phyloP scores from a whole-genome alignment of 495 filamentous ascomycete genomes.

The Umbilicaria muhlenbergii region DNA sequence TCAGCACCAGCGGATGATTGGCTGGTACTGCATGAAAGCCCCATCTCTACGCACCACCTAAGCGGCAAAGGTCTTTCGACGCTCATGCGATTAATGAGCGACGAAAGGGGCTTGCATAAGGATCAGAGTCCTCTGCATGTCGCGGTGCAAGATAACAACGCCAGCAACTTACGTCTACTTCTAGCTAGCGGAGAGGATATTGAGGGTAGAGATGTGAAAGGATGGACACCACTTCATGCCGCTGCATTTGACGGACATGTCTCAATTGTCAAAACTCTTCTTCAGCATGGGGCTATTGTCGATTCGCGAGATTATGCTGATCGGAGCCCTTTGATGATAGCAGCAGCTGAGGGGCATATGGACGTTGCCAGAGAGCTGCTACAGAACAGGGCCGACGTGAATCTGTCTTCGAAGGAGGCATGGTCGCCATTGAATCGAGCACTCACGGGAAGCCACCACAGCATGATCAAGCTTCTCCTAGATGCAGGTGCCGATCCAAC shows the following conservation, averaged over 20 bases:
- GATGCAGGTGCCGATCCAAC: not conserved
- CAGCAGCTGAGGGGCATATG: not conserved
- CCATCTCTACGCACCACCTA: too few relatives aligned
- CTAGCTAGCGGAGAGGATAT: too few relatives aligned
- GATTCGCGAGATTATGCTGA: not conserved
- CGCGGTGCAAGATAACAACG: too few relatives aligned
- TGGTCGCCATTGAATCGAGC: not conserved
- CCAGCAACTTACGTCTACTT: too few relatives aligned
- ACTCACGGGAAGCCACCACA: not conserved
- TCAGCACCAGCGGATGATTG: too few relatives aligned
- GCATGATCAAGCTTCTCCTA: not conserved
- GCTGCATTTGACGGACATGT: not conserved
- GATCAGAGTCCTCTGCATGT: too few relatives aligned
- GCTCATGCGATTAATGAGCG: too few relatives aligned
- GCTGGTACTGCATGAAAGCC: too few relatives aligned
- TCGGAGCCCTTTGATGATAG: not conserved
- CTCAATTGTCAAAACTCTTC: not conserved
- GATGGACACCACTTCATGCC: not conserved
- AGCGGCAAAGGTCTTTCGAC: too few relatives aligned
- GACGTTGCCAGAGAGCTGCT: slow-evolving; percentile 6
- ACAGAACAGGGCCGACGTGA: not conserved
- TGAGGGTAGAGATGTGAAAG: too few relatives aligned
- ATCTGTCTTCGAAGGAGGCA: not conserved
- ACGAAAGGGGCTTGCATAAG: too few relatives aligned
- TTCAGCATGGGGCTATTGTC: not conserved